These are phyloP conservation scores for Cyclostephanos invisitatus DNA, from an alignment of 108 stramenopile genomes.

Conservation along the genomic window DNA sequence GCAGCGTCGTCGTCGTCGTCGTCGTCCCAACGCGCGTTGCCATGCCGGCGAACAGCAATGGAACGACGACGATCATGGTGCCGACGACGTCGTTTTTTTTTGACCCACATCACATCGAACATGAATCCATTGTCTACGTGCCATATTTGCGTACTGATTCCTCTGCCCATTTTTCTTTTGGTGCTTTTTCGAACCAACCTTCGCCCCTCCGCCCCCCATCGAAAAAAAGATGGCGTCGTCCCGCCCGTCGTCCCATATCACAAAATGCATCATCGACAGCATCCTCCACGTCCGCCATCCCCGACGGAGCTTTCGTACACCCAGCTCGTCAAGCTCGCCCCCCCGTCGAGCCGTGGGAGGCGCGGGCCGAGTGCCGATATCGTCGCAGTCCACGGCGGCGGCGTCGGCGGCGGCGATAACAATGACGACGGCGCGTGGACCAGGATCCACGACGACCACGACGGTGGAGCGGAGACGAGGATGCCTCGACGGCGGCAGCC, in stretches of 20 bases:
- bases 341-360: background rate
- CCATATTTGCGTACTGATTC: background rate
- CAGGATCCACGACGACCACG: background rate
- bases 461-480: background rate
- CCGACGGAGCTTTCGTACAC: conserved; percentile 37
- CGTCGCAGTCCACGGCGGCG: background rate
- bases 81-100: no score
- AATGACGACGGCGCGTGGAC: background rate
- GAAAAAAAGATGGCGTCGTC: conserved; percentile 1
- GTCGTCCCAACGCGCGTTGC: background rate
- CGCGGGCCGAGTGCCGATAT: no score
- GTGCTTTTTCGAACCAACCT: background rate
- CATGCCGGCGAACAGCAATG: background rate
- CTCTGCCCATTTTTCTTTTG: background rate
- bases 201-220: background rate
- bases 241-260: conserved; percentile 13
- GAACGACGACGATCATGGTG: background rate
- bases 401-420: background rate
- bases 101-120: no score
- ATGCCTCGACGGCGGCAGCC: no score
- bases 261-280: background rate
- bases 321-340: conserved; percentile 14
- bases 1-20: background rate
- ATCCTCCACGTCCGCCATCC: conserved; percentile 12
- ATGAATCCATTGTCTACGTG: no score